Percentiles rank a stretch among this genome's conserved stretches.
Evolutionary conservation across 2,329 filamentous ascomycete species (phyloP).

Genomic region (Fusarium ramigenum): DNA sequence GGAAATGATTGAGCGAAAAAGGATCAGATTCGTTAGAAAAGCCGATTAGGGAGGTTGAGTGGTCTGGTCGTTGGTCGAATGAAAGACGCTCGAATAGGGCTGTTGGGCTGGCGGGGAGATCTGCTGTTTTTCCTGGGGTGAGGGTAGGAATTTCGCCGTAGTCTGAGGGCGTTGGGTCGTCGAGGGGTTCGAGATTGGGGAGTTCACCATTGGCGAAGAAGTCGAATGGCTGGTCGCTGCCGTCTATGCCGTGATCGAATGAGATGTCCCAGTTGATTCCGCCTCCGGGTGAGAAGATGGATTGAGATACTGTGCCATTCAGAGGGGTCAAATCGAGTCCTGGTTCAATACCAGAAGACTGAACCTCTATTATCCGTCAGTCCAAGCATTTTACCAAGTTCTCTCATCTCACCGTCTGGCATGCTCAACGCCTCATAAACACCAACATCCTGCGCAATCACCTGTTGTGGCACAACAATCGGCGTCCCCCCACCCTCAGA

Average conservation of each 20-base stretch:
- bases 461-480: not conserved
- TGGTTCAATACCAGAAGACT: accelerated
- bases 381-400: accelerated
- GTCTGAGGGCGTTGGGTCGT: not conserved
- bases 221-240: not conserved
- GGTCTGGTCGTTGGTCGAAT: not conserved
- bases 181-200: not conserved
- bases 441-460: not conserved
- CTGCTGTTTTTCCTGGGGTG: no score
- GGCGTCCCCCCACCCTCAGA: not conserved
- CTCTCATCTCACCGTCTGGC: not conserved
- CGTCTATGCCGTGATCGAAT: not conserved
- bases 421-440: not conserved
- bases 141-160: no score
- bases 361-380: not conserved
- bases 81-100: not conserved
- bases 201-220: conserved; percentile 3
- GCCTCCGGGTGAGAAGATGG: not conserved
- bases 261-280: not conserved
- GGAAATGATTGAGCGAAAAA: not conserved
- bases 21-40: not conserved
- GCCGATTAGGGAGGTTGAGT: not conserved
- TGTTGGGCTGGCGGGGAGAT: not conserved
- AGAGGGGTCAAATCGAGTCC: not conserved
- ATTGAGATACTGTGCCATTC: not conserved